Evolutionary conservation across 192 early-diverging fungal species (phyloP).

Genomic region (Rhizoclosmatium globosum): DNA sequence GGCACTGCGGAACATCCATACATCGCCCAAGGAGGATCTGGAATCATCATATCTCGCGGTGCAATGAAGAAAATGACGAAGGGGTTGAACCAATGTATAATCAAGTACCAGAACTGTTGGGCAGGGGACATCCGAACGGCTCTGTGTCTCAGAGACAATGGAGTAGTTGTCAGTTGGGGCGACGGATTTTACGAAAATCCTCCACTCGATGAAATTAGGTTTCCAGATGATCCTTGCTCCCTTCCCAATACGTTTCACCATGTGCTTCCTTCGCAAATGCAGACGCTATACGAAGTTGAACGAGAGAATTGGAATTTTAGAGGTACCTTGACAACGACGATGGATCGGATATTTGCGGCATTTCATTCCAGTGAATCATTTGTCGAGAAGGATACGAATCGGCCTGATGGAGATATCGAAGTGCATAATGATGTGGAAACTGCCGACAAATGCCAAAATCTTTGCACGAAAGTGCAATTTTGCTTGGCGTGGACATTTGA

Average conservation of each 20-base stretch:
- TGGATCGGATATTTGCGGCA: background rate
- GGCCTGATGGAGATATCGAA: too few relatives aligned
- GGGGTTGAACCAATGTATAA: constrained; percentile 36
- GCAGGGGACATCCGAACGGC: constrained; percentile 51
- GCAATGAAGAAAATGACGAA: constrained; percentile 51
- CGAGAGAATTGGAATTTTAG: constrained; percentile 1
- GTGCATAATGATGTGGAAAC: too few relatives aligned
- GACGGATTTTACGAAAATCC: constrained; percentile 39
- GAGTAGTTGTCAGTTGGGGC: constrained; percentile 28
- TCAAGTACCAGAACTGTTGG: constrained; percentile 38
- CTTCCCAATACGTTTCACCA: constrained; percentile 53
- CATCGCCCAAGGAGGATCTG: constrained; percentile 68
- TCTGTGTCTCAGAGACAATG: constrained; percentile 48
- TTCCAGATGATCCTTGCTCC: constrained; percentile 44
- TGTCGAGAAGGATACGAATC: too few relatives aligned
- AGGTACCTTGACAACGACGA: constrained; percentile 27
- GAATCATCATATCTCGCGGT: constrained; percentile 60
- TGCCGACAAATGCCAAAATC: too few relatives aligned
- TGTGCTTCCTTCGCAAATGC: constrained; percentile 32
- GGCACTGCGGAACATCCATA: constrained; percentile 7
- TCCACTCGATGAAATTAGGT: constrained; percentile 5
- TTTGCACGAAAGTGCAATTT: too few relatives aligned
- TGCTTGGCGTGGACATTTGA: too few relatives aligned
- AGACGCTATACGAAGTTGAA: background rate
- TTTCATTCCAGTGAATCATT: too few relatives aligned